Evolutionary conservation across 306 rosid species (phyloP).

Genomic region (Rosa multiflora): DNA sequence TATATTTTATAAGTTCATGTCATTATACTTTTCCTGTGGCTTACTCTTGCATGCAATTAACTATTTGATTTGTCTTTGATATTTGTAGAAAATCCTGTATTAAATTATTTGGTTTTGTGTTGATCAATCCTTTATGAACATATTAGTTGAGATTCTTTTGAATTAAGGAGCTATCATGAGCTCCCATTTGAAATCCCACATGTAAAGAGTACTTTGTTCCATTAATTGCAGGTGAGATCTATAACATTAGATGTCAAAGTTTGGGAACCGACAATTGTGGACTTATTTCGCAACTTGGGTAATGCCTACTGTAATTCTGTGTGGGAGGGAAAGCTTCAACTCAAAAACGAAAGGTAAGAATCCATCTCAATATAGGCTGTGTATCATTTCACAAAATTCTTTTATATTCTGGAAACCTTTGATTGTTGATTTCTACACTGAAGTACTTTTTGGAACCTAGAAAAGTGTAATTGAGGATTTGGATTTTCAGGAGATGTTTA

Average conservation of each 20-base stretch:
- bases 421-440: conserved; percentile 8
- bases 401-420: not conserved
- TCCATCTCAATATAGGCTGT: conserved; percentile 8
- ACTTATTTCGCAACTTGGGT: conserved; percentile 79
- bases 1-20: not conserved
- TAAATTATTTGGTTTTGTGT: not conserved
- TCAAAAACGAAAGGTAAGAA: conserved; percentile 54
- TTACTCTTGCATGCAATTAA: not conserved
- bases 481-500: not conserved
- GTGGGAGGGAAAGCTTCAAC: conserved; percentile 83
- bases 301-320: conserved; percentile 82
- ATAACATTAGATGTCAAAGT: conserved; percentile 83
- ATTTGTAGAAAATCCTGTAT: not conserved
- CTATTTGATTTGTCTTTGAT: not conserved
- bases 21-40: not conserved
- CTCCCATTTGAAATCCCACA: not conserved
- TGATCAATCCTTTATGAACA: not conserved
- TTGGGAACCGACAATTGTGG: conserved; percentile 88
- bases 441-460: not conserved
- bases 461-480: not conserved
- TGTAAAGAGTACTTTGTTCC: conserved; percentile 20
- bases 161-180: not conserved
- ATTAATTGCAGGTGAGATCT: conserved; percentile 87
- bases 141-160: not conserved
- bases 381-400: not conserved